These are phyloP conservation scores for Selaginella moellendorffii DNA, from an alignment of 75 land plant genomes.

Conservation along the genomic window DNA sequence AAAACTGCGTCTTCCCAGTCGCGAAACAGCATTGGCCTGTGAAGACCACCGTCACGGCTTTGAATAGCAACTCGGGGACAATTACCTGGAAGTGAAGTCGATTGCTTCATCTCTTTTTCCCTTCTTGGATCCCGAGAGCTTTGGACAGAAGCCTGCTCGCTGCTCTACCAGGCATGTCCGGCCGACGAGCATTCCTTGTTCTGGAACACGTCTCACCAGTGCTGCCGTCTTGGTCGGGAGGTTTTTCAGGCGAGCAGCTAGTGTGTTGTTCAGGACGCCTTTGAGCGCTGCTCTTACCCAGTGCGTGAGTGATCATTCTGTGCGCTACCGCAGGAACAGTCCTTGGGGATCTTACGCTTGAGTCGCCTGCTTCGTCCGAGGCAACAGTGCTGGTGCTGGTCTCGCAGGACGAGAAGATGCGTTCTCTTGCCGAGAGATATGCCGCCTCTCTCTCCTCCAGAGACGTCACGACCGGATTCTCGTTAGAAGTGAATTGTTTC, in stretches of 20 bases:
- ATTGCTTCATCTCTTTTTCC: not conserved
- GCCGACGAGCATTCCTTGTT: not conserved
- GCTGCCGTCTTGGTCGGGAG: not conserved
- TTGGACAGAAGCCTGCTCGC: conserved; percentile 11
- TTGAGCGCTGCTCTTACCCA: not conserved
- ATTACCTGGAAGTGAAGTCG: no score
- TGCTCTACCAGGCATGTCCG: conserved; percentile 8
- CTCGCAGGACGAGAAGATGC: conserved; percentile 41
- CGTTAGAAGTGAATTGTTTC: not conserved
- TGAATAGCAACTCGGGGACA: no score
- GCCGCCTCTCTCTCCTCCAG: conserved; percentile 75
- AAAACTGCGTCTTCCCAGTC: no score
- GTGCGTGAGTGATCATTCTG: conserved; percentile 92
- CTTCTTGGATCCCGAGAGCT: conserved; percentile 12
- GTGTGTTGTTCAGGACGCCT: not conserved
- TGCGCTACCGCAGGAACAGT: conserved; percentile 72
- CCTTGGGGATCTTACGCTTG: no score
- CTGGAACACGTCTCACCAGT: no score
- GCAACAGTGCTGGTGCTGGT: not conserved
- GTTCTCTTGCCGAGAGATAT: conserved; percentile 73
- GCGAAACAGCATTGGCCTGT: no score
- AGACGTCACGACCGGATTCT: conserved; percentile 7
- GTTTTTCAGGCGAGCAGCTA: no score
- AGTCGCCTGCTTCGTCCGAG: no score
- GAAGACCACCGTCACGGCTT: no score